These are phyloP conservation scores for Backusella australiensis DNA, from an alignment of 192 early-diverging fungal genomes.

Conservation along the genomic window DNA sequence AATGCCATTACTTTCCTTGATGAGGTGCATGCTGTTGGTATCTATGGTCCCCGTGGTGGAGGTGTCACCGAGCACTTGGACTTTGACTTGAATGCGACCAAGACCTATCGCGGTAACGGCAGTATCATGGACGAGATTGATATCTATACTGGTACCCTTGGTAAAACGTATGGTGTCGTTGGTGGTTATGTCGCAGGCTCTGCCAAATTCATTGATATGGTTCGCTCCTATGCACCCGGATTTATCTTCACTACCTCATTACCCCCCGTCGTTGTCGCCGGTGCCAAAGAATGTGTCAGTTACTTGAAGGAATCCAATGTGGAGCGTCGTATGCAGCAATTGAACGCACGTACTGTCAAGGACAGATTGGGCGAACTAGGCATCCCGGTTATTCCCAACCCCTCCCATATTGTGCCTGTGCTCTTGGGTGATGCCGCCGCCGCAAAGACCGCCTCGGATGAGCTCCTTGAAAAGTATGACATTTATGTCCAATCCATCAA, in stretches of 20 bases:
- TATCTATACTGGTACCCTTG: conserved; percentile 93
- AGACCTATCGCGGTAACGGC: conserved; percentile 42
- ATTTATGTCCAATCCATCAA: conserved; percentile 99
- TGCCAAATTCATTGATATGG: conserved; percentile 85
- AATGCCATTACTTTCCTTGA: conserved; percentile 95
- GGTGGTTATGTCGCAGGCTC: conserved; percentile 95
- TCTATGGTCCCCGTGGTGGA: conserved; percentile 93
- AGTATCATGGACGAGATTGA: conserved; percentile 84
- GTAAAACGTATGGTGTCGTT: conserved; percentile 95
- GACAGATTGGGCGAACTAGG: conserved; percentile 71
- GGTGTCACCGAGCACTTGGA: conserved; percentile 94
- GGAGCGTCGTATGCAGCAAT: conserved; percentile 92
- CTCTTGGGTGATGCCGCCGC: conserved; percentile 96
- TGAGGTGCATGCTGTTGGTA: conserved; percentile 96
- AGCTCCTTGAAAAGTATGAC: conserved; percentile 80
- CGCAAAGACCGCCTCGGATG: conserved; percentile 90
- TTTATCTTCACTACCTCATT: conserved; percentile 99
- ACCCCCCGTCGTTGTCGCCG: conserved; percentile 87
- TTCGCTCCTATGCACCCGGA: conserved; percentile 93
- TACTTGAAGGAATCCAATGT: conserved; percentile 81
- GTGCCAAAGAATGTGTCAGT: conserved; percentile 87
- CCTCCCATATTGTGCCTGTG: conserved; percentile 98
- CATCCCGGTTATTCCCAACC: conserved; percentile 97
- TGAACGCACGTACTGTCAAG: conserved; percentile 89
- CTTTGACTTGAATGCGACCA: conserved; percentile 60